Percentiles rank a stretch among this genome's conserved stretches.
Evolutionary conservation across 306 rosid genomes (phyloP).

Genomic region (Medicago lupulina): DNA sequence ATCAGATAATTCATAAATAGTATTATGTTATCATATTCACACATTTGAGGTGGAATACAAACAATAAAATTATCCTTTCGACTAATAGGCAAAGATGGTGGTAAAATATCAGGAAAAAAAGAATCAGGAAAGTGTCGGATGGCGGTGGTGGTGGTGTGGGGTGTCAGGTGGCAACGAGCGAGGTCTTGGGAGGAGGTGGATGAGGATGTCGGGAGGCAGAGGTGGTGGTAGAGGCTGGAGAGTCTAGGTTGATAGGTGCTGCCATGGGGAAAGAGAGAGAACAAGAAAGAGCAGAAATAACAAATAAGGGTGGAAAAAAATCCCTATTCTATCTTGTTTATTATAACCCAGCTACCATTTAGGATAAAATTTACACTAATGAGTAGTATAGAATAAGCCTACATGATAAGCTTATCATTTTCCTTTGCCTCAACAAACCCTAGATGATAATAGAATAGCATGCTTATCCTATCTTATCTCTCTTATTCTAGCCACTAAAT

Average conservation of each 20-base stretch:
- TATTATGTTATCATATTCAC: not conserved
- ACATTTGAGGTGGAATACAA: not conserved
- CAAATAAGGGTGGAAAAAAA: not conserved
- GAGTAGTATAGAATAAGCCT: not conserved
- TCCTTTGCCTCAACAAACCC: not conserved
- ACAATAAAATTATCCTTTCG: not conserved
- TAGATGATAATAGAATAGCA: not conserved
- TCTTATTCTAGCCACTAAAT: not conserved
- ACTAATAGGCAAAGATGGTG: not conserved
- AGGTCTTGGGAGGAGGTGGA: not conserved
- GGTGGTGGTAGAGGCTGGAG: not conserved
- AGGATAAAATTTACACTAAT: not conserved
- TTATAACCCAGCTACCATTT: not conserved
- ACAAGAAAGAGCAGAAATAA: not conserved
- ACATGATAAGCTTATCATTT: not conserved
- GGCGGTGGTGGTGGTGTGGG: not conserved
- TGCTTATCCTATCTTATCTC: not conserved
- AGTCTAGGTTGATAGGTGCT: not conserved
- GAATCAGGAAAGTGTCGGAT: not conserved
- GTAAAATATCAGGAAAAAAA: too few relatives aligned
- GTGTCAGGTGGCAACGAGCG: not conserved
- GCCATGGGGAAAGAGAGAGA: not conserved
- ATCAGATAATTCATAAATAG: not conserved
- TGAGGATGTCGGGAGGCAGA: not conserved
- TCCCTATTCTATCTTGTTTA: not conserved